Conservation (phyloP, 768 basidiomycete genomes). For the Leccinum broughii region DNA sequence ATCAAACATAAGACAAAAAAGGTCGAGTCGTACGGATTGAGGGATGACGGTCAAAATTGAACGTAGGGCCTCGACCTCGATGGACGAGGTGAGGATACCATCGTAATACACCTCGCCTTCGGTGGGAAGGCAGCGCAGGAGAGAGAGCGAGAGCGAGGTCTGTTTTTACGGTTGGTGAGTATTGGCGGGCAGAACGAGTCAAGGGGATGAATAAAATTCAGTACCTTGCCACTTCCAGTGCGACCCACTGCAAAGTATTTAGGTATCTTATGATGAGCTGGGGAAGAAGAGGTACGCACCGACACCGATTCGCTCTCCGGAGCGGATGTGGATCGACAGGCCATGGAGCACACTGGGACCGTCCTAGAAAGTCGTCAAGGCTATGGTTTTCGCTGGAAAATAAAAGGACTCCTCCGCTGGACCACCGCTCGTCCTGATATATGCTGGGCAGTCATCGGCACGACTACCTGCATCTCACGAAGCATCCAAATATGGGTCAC, state of each 20-base stretch:
- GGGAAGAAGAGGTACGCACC: slow-evolving; percentile 1
- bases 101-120: slow-evolving; percentile 56
- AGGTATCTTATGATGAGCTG: neutral
- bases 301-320: slow-evolving; percentile 12
- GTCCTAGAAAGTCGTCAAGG: neutral
- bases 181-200: neutral
- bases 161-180: neutral
- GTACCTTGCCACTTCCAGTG: slow-evolving; percentile 11
- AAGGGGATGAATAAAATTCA: neutral
- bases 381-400: neutral
- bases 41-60: slow-evolving; percentile 62
- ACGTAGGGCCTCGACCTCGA: slow-evolving; percentile 58
- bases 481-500: no score
- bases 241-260: slow-evolving; percentile 6
- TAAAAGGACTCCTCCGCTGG: no score
- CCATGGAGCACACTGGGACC: slow-evolving; percentile 5
- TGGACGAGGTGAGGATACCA: slow-evolving; percentile 43
- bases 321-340: slow-evolving; percentile 4
- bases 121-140: slow-evolving; percentile 51
- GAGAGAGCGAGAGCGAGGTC: slow-evolving; percentile 53
- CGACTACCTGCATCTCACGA: no score
- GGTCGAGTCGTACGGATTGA: slow-evolving; percentile 24
- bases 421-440: no score
- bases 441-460: no score
- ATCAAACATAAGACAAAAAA: neutral